Evolutionary conservation across 306 rosid species (phyloP), one percentile per base, ranked within the genome.

Genomic region (Vigna hirtella): DNA sequence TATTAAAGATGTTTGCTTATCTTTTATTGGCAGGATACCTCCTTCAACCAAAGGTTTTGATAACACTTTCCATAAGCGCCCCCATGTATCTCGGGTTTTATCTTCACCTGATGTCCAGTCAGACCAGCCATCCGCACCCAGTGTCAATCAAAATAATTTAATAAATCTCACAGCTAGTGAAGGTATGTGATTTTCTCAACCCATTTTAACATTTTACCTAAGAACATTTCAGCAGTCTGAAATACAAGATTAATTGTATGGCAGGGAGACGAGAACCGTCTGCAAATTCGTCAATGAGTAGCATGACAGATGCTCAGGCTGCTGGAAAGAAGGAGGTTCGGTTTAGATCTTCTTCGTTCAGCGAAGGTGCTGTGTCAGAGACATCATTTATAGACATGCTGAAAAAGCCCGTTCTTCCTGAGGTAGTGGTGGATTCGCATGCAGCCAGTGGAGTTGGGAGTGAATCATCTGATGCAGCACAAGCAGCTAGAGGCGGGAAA

Each of bases 351-450:
- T 81, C 92, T 0, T 90, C 92, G 12, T 86, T 72, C 76, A 88
- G 79, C 65, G 95, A 90, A 57, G 85, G 90, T 18, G 77, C 89
- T 6, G 83, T 81, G 55, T 77, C 95, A 5, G 95, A 90, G 81
- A 73, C 95, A 65, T 90, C 92, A 40, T 90, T 90, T 78, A 90
- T 90, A 1, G 92, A 90, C 66, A 88, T 90, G 89, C 90, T 90
- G 1, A 90, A 85, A 79, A 90, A 65, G 74, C 90, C 90, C 0
- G 90, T 82, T 56, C 80, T 66, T 67, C 57, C 86, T 13, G 92
- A 88, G 79, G 83, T 72, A 50, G 81, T 72, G 56, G 95, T 72
- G 56, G 95, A 90, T 55, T 45, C 72, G 14, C 91, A 90, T 79
- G 49, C 74, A 17, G 70, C 57, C 57, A 47, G 77, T 15, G 90